Percentiles rank a stretch among this genome's conserved stretches.
Evolutionary conservation across 805 yeast genomes (phyloP).

Genomic region (Brettanomyces anomalus): DNA sequence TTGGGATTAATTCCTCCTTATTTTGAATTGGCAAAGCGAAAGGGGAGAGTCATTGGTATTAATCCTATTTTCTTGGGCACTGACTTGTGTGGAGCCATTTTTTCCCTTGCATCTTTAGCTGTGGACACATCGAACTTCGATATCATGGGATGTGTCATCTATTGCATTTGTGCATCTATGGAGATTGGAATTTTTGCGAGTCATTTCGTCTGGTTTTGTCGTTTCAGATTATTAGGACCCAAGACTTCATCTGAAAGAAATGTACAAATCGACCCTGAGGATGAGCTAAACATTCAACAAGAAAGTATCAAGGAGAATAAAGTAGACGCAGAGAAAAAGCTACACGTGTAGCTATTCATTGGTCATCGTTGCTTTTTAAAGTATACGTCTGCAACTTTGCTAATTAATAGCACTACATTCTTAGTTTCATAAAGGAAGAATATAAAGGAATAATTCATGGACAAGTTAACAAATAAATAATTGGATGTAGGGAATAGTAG

Average conservation of each 20-base stretch:
- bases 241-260: not conserved
- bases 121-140: slow-evolving; percentile 46
- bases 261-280: slow-evolving; percentile 1
- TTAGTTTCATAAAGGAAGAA: too few relatives aligned
- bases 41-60: slow-evolving; percentile 47
- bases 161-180: slow-evolving; percentile 60
- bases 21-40: slow-evolving; percentile 41
- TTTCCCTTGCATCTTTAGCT: slow-evolving; percentile 58
- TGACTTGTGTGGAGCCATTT: slow-evolving; percentile 46
- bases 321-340: too few relatives aligned
- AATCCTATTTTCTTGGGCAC: slow-evolving; percentile 41
- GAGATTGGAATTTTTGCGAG: slow-evolving; percentile 71
- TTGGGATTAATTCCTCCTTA: slow-evolving; percentile 48
- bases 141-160: slow-evolving; percentile 69
- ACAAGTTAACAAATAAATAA: too few relatives aligned
- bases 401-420: too few relatives aligned
- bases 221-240: slow-evolving; percentile 25
- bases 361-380: too few relatives aligned
- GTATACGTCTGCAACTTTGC: too few relatives aligned
- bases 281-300: slow-evolving; percentile 2
- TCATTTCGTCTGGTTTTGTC: slow-evolving; percentile 61
- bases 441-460: too few relatives aligned
- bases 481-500: too few relatives aligned
- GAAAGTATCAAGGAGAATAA: not conserved
- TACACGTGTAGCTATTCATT: too few relatives aligned